Conservation (phyloP, 257 asterid genomes). For the Nemophila menziesii region DNA sequence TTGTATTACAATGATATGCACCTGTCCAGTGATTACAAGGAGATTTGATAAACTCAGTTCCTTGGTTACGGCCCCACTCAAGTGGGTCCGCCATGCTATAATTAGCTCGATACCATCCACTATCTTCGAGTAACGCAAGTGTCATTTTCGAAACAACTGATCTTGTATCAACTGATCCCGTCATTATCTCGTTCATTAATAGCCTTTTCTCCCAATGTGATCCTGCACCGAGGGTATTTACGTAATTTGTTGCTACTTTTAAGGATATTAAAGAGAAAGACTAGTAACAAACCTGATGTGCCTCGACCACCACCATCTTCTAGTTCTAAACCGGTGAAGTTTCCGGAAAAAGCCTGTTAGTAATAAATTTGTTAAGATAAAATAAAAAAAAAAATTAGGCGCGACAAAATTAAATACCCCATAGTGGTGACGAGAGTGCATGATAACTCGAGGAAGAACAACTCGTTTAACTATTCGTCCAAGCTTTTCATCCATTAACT, state of each 20-base stretch:
- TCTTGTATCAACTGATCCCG: constrained; percentile 95
- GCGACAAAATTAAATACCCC: constrained; percentile 45
- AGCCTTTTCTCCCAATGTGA: constrained; percentile 99
- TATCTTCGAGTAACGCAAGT: constrained; percentile 86
- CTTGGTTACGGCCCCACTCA: constrained; percentile 93
- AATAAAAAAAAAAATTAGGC: constrained; percentile 5
- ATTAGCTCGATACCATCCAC: constrained; percentile 95
- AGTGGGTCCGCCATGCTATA: constrained; percentile 88
- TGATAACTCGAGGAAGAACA: constrained; percentile 88
- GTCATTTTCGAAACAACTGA: constrained; percentile 96
- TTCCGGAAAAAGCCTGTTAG: constrained; percentile 74
- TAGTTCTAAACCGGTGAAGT: constrained; percentile 90
- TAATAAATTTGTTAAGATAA: constrained; percentile 4
- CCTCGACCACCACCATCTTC: constrained; percentile 99
- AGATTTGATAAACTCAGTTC: constrained; percentile 68
- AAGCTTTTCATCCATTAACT: constrained; percentile 68
- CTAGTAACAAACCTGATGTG: constrained; percentile 56
- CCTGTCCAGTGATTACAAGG: constrained; percentile 92
- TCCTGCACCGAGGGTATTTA: constrained; percentile 31
- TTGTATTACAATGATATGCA: constrained; percentile 84
- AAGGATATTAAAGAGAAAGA: not conserved
- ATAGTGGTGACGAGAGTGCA: constrained; percentile 87
- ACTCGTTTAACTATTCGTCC: constrained; percentile 75
- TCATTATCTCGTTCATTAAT: constrained; percentile 93
- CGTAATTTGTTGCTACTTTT: not conserved